Evolutionary conservation across 345 rosid species (phyloP).

Genomic region (Limnanthes douglasii): DNA sequence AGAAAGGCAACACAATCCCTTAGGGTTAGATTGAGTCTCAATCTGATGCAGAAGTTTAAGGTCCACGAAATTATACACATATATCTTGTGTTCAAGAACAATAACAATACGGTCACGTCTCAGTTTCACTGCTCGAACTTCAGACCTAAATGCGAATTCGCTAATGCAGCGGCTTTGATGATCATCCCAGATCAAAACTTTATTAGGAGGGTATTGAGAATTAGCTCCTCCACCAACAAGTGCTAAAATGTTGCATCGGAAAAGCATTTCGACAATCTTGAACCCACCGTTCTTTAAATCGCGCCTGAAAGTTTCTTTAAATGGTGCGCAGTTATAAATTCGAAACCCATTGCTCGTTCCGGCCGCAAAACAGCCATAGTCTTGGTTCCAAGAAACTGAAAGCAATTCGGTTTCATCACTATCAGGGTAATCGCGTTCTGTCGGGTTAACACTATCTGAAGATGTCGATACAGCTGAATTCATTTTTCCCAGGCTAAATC

Average conservation of each 20-base stretch:
- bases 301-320: slow-evolving; percentile 62
- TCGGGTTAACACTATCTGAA: slow-evolving; percentile 15
- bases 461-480: slow-evolving; percentile 31
- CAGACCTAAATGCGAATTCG: slow-evolving; percentile 71
- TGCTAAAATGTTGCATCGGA: slow-evolving; percentile 74
- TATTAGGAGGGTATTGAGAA: slow-evolving; percentile 71
- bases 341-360: slow-evolving; percentile 70
- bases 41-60: slow-evolving; percentile 79
- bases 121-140: slow-evolving; percentile 62
- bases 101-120: slow-evolving; percentile 63
- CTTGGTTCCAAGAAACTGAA: slow-evolving; percentile 82
- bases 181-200: slow-evolving; percentile 89
- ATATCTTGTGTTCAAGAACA: slow-evolving; percentile 83
- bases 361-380: slow-evolving; percentile 69
- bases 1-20: slow-evolving; percentile 86
- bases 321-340: slow-evolving; percentile 68
- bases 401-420: slow-evolving; percentile 36
- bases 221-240: slow-evolving; percentile 62
- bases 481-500: too few relatives aligned
- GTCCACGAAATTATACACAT: slow-evolving; percentile 60
- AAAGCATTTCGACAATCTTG: slow-evolving; percentile 84
- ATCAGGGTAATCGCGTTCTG: slow-evolving; percentile 19
- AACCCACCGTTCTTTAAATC: slow-evolving; percentile 62
- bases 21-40: slow-evolving; percentile 62
- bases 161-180: slow-evolving; percentile 73